Conservation (phyloP, 2,329 filamentous ascomycete genomes). For the Xylariaceae sp. region DNA sequence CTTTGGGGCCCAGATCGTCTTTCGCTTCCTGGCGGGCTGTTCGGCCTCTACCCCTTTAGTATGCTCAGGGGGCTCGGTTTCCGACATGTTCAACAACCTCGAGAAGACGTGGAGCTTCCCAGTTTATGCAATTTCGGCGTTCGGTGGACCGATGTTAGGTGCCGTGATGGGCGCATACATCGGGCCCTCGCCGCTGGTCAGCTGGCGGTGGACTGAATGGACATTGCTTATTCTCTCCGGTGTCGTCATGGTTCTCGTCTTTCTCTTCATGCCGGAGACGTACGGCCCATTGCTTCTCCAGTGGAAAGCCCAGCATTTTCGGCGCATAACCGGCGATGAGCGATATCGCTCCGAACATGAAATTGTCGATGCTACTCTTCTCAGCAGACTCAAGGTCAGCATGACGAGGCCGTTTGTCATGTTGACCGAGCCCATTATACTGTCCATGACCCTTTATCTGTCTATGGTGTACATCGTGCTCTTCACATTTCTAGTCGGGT, state of each 20-base stretch:
- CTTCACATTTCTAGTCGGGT: constrained; percentile 57
- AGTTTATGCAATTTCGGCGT: constrained; percentile 51
- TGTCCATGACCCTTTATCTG: constrained; percentile 53
- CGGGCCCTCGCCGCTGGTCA: constrained; percentile 54
- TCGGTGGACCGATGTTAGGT: constrained; percentile 46
- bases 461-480: constrained; percentile 56
- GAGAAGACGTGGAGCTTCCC: constrained; percentile 42
- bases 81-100: constrained; percentile 42
- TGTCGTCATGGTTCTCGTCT: constrained; percentile 56
- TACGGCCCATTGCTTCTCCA: constrained; percentile 60
- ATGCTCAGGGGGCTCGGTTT: constrained; percentile 45
- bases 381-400: constrained; percentile 53
- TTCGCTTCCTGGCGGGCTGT: constrained; percentile 51
- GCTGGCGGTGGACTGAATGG: constrained; percentile 69
- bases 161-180: constrained; percentile 63
- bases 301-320: constrained; percentile 60
- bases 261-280: constrained; percentile 67
- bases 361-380: constrained; percentile 52
- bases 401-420: constrained; percentile 46
- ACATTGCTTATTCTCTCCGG: constrained; percentile 66
- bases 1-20: constrained; percentile 45
- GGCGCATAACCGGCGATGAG: constrained; percentile 63
- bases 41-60: constrained; percentile 48
- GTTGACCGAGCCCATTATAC: constrained; percentile 42
- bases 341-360: constrained; percentile 67